Conservation (phyloP, 2,329 filamentous ascomycete genomes). For the Penicillium aurantiogriseum region DNA sequence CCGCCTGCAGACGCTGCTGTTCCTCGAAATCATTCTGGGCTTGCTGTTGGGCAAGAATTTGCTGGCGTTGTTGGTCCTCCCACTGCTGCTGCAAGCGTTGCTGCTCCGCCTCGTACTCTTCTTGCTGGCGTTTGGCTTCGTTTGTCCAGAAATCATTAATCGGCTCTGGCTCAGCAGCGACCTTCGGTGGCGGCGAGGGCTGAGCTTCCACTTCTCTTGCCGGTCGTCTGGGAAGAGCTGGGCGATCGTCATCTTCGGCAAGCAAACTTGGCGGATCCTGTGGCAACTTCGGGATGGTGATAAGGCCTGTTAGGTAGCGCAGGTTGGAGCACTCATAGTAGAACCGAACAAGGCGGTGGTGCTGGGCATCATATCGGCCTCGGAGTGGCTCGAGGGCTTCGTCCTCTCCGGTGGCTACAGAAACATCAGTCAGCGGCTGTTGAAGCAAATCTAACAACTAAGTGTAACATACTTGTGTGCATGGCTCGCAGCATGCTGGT, state of each 20-base stretch:
- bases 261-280: slow-evolving; percentile 90
- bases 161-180: slow-evolving; percentile 77
- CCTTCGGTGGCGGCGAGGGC: slow-evolving; percentile 66
- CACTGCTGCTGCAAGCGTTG: slow-evolving; percentile 82
- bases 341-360: slow-evolving; percentile 94
- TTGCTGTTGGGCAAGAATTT: slow-evolving; percentile 78
- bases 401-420: slow-evolving; percentile 79
- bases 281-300: slow-evolving; percentile 92
- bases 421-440: slow-evolving; percentile 9
- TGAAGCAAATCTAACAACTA: not conserved
- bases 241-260: slow-evolving; percentile 77
- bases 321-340: slow-evolving; percentile 99
- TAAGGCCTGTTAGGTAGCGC: slow-evolving; percentile 91
- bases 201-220: slow-evolving; percentile 66
- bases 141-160: slow-evolving; percentile 98
- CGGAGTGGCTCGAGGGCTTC: slow-evolving; percentile 87
- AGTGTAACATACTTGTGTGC: slow-evolving; percentile 78
- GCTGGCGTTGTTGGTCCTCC: slow-evolving; percentile 73
- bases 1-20: slow-evolving; percentile 80
- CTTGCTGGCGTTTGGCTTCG: slow-evolving; percentile 85
- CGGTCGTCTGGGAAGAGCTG: slow-evolving; percentile 76
- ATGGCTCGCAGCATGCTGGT: slow-evolving; percentile 99
- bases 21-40: slow-evolving; percentile 96
- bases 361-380: slow-evolving; percentile 87
- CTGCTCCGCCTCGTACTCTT: slow-evolving; percentile 94